Percentiles rank a stretch among this genome's conserved stretches.
Conservation (phyloP, 1,139 yeast species). For the Geotrichum europaeum region DNA sequence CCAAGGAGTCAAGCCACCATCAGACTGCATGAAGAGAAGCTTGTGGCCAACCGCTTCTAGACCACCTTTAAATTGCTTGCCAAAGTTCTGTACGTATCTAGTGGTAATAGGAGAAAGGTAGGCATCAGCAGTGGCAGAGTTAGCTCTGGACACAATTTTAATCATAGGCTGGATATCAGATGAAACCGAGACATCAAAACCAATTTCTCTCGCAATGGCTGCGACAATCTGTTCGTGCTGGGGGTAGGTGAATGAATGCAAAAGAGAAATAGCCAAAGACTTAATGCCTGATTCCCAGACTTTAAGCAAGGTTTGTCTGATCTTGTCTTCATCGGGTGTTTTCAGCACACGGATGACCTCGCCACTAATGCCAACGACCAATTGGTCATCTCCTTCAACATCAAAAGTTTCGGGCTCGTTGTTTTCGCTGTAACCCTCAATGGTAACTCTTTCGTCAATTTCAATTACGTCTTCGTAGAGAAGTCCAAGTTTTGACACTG, state of each 20-base stretch:
- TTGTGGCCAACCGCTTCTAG: conserved; percentile 40
- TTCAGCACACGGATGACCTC: conserved; percentile 54
- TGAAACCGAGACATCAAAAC: conserved; percentile 64
- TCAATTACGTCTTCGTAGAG: conserved; percentile 60
- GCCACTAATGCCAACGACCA: conserved; percentile 54
- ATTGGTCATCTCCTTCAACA: conserved; percentile 30
- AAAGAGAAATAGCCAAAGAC: conserved; percentile 60
- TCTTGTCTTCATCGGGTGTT: conserved; percentile 41
- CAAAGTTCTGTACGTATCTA: conserved; percentile 54
- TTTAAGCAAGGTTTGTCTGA: conserved; percentile 38
- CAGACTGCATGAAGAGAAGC: conserved; percentile 54
- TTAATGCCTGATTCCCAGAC: conserved; percentile 52
- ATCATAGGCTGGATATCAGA: conserved; percentile 61
- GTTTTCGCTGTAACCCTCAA: conserved; percentile 61
- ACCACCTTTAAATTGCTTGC: conserved; percentile 53
- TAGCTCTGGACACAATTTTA: conserved; percentile 63
- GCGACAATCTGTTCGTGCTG: conserved; percentile 58
- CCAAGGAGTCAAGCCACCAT: conserved; percentile 50
- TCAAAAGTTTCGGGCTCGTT: conserved; percentile 38
- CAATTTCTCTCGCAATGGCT: conserved; percentile 50
- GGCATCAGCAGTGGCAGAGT: conserved; percentile 71
- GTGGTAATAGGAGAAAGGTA: conserved; percentile 69
- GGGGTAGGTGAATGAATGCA: conserved; percentile 67
- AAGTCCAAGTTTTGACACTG: conserved; percentile 53
- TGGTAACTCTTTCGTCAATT: conserved; percentile 65